Evolutionary conservation across 2,329 filamentous ascomycete species (phyloP), one percentile per base, ranked within the genome.

Genomic region (Penicillium hesseltinei): DNA sequence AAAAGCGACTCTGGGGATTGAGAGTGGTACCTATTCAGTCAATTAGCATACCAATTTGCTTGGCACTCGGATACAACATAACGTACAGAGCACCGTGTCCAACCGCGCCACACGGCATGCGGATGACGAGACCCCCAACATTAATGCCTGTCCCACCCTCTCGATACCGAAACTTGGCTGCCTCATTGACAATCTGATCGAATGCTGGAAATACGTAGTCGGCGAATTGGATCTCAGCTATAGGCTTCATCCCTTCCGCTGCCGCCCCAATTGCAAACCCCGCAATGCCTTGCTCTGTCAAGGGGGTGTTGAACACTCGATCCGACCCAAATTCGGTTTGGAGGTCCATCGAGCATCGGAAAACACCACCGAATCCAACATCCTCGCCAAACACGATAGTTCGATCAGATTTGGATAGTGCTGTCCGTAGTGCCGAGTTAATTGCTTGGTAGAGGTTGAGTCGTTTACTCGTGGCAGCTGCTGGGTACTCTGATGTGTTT

Each of bases 381-480:
- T 99, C 94, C 75, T 99, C 94, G 42, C 94, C 94, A 69, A 99
- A 99, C 10, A 99, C 82, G 56, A 97, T 79, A 23, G 96, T 91
- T 19, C 88, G 87, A 62, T 96, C 91, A 67, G 97, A 92, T 36
- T 88, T 85, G 17, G 88, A 85, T 29, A 99, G 82, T 25, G 93
- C 91, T 58, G 88, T 90, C 23, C 89, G 85, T 23, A 99, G 82
- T 11, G 93, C 92, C 63, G 93, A 87, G 73, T 97, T 97, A 79
- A 99, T 87, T 50, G 94, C 88, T 73, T 96, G 91, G 78, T 94
- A 97, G 38, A 97, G 83, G 76, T 97, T 97, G 82, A 95, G 89
- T 64, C 90, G 89, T 72, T 91, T 91, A 3, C 91, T 93, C 17
- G 82, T 82, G 1, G 87, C 82, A 45, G 87, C 85, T 71, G 86